These are phyloP conservation scores for Fusarium irregulare DNA, from an alignment of 2,329 filamentous ascomycete genomes.

Conservation along the genomic window DNA sequence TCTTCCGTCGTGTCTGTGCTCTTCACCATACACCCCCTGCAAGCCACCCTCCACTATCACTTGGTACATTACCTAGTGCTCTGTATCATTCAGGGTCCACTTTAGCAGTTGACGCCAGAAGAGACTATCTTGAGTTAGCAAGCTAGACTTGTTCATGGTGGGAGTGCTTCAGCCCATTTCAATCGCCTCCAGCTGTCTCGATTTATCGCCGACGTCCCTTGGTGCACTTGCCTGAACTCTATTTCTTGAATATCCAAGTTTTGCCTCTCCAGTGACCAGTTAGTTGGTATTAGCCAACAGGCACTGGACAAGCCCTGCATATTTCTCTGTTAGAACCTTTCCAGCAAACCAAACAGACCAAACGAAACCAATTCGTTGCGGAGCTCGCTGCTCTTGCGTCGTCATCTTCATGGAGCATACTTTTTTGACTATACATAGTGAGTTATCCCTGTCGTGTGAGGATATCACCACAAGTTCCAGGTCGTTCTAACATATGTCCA, in stretches of 20 bases:
- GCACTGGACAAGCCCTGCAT: constrained; percentile 2
- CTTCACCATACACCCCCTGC: not conserved
- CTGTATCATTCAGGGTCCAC: constrained; percentile 8
- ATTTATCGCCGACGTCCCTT: constrained; percentile 2
- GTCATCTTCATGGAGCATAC: constrained; percentile 76
- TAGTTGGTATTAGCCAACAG: constrained; percentile 32
- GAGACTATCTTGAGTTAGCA: constrained; percentile 27
- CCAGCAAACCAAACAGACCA: not conserved
- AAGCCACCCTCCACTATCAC: constrained; percentile 6
- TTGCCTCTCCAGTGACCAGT: constrained; percentile 11
- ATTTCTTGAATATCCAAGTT: not conserved
- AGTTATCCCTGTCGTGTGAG: constrained; percentile 51
- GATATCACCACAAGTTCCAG: not conserved
- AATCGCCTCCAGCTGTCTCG: constrained; percentile 23
- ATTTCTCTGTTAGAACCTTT: constrained; percentile 3
- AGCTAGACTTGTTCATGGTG: constrained; percentile 28
- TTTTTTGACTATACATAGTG: constrained; percentile 92
- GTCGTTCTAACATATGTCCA: constrained; percentile 10
- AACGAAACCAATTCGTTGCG: constrained; percentile 15
- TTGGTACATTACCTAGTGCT: not conserved
- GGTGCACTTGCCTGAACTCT: constrained; percentile 7
- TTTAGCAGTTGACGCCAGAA: constrained; percentile 37
- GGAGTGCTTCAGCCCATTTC: constrained; percentile 33
- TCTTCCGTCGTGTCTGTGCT: constrained; percentile 18
- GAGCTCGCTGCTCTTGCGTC: constrained; percentile 34